Evolutionary conservation across 148 eudicot genomes (phyloP).

Genomic region (Rhododendron ferrugineum): DNA sequence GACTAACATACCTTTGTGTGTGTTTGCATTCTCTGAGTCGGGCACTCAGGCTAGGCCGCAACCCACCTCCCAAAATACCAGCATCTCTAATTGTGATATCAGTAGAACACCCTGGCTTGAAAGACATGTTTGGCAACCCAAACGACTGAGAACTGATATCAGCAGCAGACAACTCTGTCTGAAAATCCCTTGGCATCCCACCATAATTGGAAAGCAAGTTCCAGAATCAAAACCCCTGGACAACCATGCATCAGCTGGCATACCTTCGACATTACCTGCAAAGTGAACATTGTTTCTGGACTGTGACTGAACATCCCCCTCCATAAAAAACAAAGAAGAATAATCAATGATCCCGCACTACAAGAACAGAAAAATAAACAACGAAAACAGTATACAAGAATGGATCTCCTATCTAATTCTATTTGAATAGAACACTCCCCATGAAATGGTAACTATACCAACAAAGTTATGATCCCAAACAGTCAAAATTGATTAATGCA

Average conservation of each 20-base stretch:
- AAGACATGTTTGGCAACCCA: constrained; percentile 69
- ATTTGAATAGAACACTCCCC: no score
- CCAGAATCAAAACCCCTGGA: constrained; percentile 90
- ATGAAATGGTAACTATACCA: no score
- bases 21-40: constrained; percentile 82
- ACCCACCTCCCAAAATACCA: constrained; percentile 58
- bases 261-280: constrained; percentile 43
- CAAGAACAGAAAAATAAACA: no score
- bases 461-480: no score
- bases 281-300: constrained; percentile 52
- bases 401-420: no score
- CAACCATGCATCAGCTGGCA: constrained; percentile 82
- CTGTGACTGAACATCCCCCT: constrained; percentile 77
- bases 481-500: no score
- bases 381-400: no score
- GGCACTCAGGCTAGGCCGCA: constrained; percentile 49
- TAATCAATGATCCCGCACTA: no score
- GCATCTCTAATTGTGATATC: constrained; percentile 55
- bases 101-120: constrained; percentile 73
- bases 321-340: constrained; percentile 28
- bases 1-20: constrained; percentile 66
- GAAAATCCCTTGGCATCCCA: constrained; percentile 59
- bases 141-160: constrained; percentile 71
- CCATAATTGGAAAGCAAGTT: constrained; percentile 63
- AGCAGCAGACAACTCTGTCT: constrained; percentile 76